Conservation (phyloP, 179 eudicot genomes). For the Silene coronaria region DNA sequence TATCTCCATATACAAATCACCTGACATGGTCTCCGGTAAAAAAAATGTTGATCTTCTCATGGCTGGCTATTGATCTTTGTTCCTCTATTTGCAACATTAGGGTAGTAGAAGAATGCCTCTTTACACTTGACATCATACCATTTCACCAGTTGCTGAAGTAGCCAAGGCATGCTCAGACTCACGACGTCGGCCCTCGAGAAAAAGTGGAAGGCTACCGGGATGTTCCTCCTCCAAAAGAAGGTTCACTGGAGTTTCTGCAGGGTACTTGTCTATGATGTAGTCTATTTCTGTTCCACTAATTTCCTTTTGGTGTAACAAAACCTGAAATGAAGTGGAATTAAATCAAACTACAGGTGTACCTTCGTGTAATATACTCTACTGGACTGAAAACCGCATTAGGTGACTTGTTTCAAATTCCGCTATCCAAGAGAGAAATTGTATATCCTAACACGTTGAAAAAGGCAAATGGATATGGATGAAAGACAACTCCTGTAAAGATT, state of each 20-base stretch:
- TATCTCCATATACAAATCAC: not conserved
- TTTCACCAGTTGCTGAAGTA: constrained; percentile 29
- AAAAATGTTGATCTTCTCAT: constrained; percentile 1
- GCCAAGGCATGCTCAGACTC: constrained; percentile 35
- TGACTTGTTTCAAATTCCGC: no score
- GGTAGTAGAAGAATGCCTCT: not conserved
- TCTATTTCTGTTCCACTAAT: constrained; percentile 74
- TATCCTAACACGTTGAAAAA: no score
- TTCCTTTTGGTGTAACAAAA: constrained; percentile 61
- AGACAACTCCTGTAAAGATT: no score
- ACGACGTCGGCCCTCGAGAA: constrained; percentile 27
- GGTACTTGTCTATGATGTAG: constrained; percentile 59
- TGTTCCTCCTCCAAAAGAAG: constrained; percentile 62
- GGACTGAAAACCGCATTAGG: no score
- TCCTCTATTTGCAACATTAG: not conserved
- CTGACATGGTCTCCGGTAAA: not conserved
- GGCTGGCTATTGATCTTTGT: not conserved
- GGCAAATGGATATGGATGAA: no score
- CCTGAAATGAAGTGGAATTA: constrained; percentile 35
- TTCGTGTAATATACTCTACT: no score
- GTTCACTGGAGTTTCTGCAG: constrained; percentile 59
- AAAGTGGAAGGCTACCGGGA: constrained; percentile 65
- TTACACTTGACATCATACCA: constrained; percentile 12
- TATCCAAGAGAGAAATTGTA: no score
- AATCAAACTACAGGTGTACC: no score